Conservation (phyloP, 2,329 filamentous ascomycete genomes). For the Stachybotrys echinatus region DNA sequence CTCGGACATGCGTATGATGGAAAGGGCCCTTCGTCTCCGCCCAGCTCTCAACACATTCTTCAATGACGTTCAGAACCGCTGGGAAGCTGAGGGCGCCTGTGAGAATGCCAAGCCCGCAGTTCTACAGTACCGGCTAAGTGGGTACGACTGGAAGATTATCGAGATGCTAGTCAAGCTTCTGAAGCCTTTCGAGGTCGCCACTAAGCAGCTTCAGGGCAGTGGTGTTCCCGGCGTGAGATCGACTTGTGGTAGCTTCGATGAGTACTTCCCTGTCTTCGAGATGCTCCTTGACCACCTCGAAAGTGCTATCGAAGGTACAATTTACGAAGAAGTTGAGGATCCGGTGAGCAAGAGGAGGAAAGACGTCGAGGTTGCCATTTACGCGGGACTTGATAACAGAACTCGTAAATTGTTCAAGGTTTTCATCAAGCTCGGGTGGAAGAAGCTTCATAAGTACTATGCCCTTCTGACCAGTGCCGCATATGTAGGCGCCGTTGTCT, state of each 20-base stretch:
- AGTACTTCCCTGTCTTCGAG: conserved; percentile 4
- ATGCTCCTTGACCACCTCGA: conserved; percentile 5
- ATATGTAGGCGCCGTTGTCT: conserved; percentile 3
- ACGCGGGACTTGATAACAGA: conserved; percentile 1
- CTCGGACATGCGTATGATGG: not conserved
- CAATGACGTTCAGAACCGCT: not conserved
- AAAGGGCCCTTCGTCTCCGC: not conserved
- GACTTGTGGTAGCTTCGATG: conserved; percentile 2
- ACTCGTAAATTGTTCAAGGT: conserved; percentile 2
- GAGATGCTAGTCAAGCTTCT: conserved; percentile 1
- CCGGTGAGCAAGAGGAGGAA: not conserved
- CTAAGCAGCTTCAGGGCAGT: conserved; percentile 3
- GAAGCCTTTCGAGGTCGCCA: conserved; percentile 3
- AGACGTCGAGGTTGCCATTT: not conserved
- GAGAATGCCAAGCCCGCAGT: not conserved
- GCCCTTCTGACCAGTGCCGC: not conserved
- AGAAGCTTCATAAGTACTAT: conserved; percentile 4
- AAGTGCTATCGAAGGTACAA: conserved; percentile 3
- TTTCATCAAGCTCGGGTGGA: conserved; percentile 3
- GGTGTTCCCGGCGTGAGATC: conserved; percentile 1
- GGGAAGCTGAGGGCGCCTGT: not conserved
- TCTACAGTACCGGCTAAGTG: not conserved
- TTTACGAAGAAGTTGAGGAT: too few relatives aligned
- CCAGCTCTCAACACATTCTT: not conserved
- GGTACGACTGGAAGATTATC: conserved; percentile 2